Evolutionary conservation across 169 alveolate genomes (phyloP), one percentile per base, ranked within the genome.

Genomic region (Plasmodium berghei): DNA sequence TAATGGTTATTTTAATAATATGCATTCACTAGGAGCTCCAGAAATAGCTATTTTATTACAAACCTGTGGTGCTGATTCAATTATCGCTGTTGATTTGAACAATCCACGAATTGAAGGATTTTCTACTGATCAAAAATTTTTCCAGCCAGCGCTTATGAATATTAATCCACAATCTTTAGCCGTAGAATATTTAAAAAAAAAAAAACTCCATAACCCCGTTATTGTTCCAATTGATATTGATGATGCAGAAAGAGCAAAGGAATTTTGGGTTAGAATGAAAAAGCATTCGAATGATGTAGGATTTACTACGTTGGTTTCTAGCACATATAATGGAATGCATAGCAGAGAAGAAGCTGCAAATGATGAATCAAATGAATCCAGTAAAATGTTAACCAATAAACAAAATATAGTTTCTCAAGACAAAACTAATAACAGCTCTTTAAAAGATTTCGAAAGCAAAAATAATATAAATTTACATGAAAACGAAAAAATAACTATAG

Each of bases 191-290:
- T 75, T 95, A 56, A 59, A 86, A 62, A 77, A 92, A 72, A 92
- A 90, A 72, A 74, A 90, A 26, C 93, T 87, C n/a, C 86, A 87
- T 28, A 73, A 90, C 58, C 90, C 94, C 20, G 92, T 88, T 55
- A 77, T 95, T 52, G 96, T 95, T 24, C 75, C 95, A 6, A 95
- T 96, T 61, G 96, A 95, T 77, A 95, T 93, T 59, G 96, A 94
- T n/a, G 97, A 95, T 14, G 95, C 93, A 67, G 93, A 92, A 72
- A 86, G 96, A 59, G 95, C 96, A 2, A 92, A 73, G 67, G 86
- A 87, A 24, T 93, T 95, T 74, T 92, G 95, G 93, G 87, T 83
- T 26, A 26, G 92, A 59, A 73, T 95, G 87, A 89, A 66, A 20
- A 80, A 88, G 42, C 71, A 87, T 69, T 93, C 95, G 6, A 72